Evolutionary conservation across 441 rosid species (phyloP).

Genomic region (Gossypium gossypioides): DNA sequence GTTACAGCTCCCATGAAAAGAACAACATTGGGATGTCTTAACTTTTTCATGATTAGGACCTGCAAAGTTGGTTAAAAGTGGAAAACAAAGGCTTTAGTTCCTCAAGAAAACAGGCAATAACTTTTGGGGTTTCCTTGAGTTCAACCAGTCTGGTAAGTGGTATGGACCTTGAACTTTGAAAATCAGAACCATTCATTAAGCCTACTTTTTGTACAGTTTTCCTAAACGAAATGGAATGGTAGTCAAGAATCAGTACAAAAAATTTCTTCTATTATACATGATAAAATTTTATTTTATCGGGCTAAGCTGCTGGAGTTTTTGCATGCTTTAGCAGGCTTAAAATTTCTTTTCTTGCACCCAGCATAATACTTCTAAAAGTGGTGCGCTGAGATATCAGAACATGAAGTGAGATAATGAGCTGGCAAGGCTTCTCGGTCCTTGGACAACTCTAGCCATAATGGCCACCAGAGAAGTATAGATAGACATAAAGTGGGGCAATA

Average conservation of each 20-base stretch:
- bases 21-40: constrained; percentile 73
- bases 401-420: background rate
- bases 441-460: background rate
- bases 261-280: background rate
- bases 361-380: background rate
- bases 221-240: background rate
- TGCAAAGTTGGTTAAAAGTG: constrained; percentile 13
- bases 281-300: background rate
- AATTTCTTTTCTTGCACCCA: background rate
- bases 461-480: background rate
- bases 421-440: background rate
- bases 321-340: constrained; percentile 3
- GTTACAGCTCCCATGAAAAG: constrained; percentile 84
- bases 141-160: background rate
- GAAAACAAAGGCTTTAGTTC: background rate
- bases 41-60: constrained; percentile 58
- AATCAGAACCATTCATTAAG: background rate
- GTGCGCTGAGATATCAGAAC: background rate
- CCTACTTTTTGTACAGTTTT: background rate
- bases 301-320: background rate
- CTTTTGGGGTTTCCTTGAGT: background rate
- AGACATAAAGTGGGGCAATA: background rate
- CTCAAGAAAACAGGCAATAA: background rate
- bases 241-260: background rate
- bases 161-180: background rate